Percentiles rank a stretch among this genome's conserved stretches.
These are phyloP conservation scores for Trichoderma simmonsii DNA, from an alignment of 2,329 filamentous ascomycete genomes.

Conservation along the genomic window DNA sequence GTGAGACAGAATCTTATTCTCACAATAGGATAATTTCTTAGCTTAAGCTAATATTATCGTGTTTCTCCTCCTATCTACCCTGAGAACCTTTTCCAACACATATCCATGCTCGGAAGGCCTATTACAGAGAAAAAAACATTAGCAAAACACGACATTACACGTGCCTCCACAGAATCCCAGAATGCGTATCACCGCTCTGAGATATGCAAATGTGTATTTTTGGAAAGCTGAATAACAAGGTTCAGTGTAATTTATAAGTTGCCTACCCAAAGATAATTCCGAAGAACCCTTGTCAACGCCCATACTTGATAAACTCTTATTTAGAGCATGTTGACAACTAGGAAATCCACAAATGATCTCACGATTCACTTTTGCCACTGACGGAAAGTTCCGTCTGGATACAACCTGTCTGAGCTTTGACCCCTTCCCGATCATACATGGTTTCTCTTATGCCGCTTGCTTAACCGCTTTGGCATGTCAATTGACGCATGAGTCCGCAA, in stretches of 20 bases:
- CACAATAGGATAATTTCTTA: no score
- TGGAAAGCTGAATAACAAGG: not conserved
- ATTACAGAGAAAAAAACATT: not conserved
- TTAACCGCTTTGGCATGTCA: not conserved
- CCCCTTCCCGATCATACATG: not conserved
- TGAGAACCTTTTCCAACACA: not conserved
- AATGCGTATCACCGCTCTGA: not conserved
- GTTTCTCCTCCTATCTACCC: not conserved
- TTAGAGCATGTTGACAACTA: no score
- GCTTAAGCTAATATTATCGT: no score
- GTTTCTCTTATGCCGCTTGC: not conserved
- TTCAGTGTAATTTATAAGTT: not conserved
- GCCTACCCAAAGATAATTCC: not conserved
- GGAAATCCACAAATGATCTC: not conserved
- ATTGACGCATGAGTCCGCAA: not conserved
- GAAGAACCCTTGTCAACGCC: not conserved
- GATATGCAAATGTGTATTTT: not conserved
- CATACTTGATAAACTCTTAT: not conserved
- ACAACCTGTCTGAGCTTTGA: not conserved
- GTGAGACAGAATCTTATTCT: no score
- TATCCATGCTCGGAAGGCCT: rapidly evolving
- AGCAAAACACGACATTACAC: not conserved
- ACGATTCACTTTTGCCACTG: not conserved
- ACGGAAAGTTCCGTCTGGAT: not conserved
- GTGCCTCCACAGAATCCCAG: not conserved